Percentiles rank a stretch among this genome's conserved stretches.
Evolutionary conservation across 345 rosid species (phyloP).

Genomic region (Cardamine occulta): DNA sequence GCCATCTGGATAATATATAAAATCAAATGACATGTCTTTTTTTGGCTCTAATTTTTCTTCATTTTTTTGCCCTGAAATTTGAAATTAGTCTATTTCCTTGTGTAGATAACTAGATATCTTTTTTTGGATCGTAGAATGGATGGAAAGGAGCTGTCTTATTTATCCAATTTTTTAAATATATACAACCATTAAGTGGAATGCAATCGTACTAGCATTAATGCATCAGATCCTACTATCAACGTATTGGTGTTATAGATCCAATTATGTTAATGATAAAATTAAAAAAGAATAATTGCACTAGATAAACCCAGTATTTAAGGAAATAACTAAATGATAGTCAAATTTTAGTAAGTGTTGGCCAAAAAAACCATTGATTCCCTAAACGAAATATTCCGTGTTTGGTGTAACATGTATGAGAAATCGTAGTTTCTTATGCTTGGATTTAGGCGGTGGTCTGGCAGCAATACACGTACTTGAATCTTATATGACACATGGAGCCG

Average conservation of each 20-base stretch:
- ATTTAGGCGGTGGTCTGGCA: background rate
- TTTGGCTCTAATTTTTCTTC: constrained; percentile 22
- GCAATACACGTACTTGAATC: background rate
- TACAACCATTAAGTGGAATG: background rate
- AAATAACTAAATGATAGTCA: background rate
- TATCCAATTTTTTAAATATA: background rate
- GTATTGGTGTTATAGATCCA: background rate
- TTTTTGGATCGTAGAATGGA: background rate
- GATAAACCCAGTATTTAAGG: background rate
- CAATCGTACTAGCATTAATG: constrained; percentile 6
- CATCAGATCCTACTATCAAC: background rate
- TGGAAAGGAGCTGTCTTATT: background rate
- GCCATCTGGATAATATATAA: constrained; percentile 10
- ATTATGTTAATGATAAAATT: background rate
- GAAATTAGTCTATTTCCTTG: background rate
- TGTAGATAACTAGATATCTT: background rate
- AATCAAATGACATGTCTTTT: constrained; percentile 10
- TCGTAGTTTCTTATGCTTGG: background rate
- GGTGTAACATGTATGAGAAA: background rate
- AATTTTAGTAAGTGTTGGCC: background rate
- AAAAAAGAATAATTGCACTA: background rate
- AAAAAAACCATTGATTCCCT: background rate
- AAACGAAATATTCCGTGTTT: background rate
- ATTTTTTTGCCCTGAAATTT: background rate
- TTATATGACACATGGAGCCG: constrained; percentile 1